phyloP scores from a whole-genome alignment of 2,329 filamentous ascomycete genomes.

The Fusarium aywerte region DNA sequence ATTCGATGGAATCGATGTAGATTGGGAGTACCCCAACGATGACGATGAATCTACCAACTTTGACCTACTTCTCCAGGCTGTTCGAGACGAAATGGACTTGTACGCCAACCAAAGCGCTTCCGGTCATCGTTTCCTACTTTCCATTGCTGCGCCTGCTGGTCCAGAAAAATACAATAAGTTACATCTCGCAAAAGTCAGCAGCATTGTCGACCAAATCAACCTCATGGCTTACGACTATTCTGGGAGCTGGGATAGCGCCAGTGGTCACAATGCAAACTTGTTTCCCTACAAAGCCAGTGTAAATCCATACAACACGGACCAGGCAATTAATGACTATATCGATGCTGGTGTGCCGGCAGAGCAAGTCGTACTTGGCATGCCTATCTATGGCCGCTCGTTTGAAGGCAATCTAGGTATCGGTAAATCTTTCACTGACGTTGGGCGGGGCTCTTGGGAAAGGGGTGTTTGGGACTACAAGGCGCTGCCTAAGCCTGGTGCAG shows the following conservation, averaged over 20 bases:
- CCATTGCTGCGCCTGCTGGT: constrained; percentile 29
- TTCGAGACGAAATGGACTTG: constrained; percentile 25
- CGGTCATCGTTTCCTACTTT: constrained; percentile 24
- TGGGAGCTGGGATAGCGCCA: constrained; percentile 45
- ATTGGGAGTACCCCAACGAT: constrained; percentile 32
- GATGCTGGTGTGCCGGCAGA: constrained; percentile 15
- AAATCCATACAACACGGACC: constrained; percentile 22
- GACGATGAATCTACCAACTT: constrained; percentile 26
- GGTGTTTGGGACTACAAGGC: constrained; percentile 37
- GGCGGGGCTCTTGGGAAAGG: constrained; percentile 25
- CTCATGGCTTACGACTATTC: constrained; percentile 37
- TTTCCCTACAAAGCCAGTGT: constrained; percentile 53
- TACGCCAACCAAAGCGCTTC: constrained; percentile 13
- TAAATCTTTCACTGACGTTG: constrained; percentile 25
- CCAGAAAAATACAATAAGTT: constrained; percentile 23
- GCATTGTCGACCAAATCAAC: constrained; percentile 28
- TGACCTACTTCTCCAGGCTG: constrained; percentile 26
- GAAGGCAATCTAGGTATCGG: constrained; percentile 27
- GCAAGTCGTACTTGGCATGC: constrained; percentile 35
- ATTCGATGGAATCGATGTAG: constrained; percentile 34
- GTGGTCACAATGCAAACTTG: constrained; percentile 34
- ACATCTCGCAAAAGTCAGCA: constrained; percentile 16
- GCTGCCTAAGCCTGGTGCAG: constrained; percentile 27
- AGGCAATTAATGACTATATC: constrained; percentile 22
- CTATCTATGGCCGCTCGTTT: constrained; percentile 35